Evolutionary conservation across 768 basidiomycete species (phyloP), one percentile per base, ranked within the genome.

Genomic region (Favolaschia claudopus): DNA sequence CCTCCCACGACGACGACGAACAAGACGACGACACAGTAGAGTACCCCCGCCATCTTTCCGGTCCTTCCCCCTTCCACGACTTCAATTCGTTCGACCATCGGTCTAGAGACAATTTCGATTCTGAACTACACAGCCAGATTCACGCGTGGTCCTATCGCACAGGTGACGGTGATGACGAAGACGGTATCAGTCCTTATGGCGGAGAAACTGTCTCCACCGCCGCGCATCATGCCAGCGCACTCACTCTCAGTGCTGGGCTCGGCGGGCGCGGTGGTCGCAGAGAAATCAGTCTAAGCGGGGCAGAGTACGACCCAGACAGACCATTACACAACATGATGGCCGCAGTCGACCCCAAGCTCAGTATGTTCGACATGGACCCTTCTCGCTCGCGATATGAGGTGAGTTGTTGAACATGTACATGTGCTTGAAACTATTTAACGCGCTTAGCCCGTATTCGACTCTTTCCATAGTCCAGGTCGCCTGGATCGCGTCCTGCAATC

Each of bases 171-270:
- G 84, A 82, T 57, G 86, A 90, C 53, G 88, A 91, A 5, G 89
- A 89, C 13, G 89, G 86, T 19, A 75, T 88, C 29, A 79, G 83
- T 62, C 88, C 89, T 0, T 91, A 87, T 63, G 84, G 81, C 36
- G 86, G 83, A 20, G 85, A 87, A 56, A 91, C 90, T 0, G 72
- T 93, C 57, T 95, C 92, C 0, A 96, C 95, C 0, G 87, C 86
- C 9, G 92, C 89, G 1, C 95, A 97, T 72, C 95, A 97, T 74
- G 94, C 93, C 24, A 93, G 90, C 62, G 93, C 86, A 3, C 78
- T 96, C 49, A 96, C 95, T 0, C 81, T 97, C 17, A 91, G 84
- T 49, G 92, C 93, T 4, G 95, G 95, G 1, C 81, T 96, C 10
- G 88, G 83, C 33, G 79, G 86, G 3, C 76, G 81, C 5, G 74